Evolutionary conservation across 352 stramenopile genomes (phyloP).

Genomic region (Globisporangium mamillatum): DNA sequence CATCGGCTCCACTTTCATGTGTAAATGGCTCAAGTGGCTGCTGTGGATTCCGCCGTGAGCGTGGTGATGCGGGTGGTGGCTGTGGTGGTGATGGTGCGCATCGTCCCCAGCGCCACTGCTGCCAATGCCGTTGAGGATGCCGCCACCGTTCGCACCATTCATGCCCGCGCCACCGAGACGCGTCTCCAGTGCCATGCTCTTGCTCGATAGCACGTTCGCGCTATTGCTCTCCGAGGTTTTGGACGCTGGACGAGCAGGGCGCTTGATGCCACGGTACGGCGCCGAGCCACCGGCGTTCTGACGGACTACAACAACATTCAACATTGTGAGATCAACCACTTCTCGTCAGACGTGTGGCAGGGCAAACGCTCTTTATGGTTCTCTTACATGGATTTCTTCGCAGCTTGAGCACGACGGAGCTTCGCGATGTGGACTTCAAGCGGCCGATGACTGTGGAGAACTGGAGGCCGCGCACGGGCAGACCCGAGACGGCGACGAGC

Average conservation of each 20-base stretch:
- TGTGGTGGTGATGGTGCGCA: conserved; percentile 3
- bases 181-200: conserved; percentile 68
- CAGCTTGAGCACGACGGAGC: conserved; percentile 78
- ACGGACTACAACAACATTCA: conserved; percentile 39
- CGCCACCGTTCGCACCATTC: conserved; percentile 28
- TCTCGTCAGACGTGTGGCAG: not conserved
- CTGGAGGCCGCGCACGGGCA: conserved; percentile 72
- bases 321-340: not conserved
- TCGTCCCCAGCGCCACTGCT: conserved; percentile 15
- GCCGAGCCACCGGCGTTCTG: conserved; percentile 54
- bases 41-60: not conserved
- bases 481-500: conserved; percentile 64
- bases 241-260: conserved; percentile 40
- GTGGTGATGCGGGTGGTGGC: conserved; percentile 18
- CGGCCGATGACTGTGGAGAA: conserved; percentile 81
- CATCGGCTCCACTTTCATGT: conserved; percentile 62
- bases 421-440: conserved; percentile 75
- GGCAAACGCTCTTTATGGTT: not conserved
- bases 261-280: conserved; percentile 61
- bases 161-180: conserved; percentile 43
- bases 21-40: conserved; percentile 32
- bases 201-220: conserved; percentile 69
- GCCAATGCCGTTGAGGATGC: conserved; percentile 20
- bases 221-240: conserved; percentile 70
- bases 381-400: conserved; percentile 77